phyloP scores from a whole-genome alignment of 2,329 filamentous ascomycete genomes.

The Fusarium napiforme region DNA sequence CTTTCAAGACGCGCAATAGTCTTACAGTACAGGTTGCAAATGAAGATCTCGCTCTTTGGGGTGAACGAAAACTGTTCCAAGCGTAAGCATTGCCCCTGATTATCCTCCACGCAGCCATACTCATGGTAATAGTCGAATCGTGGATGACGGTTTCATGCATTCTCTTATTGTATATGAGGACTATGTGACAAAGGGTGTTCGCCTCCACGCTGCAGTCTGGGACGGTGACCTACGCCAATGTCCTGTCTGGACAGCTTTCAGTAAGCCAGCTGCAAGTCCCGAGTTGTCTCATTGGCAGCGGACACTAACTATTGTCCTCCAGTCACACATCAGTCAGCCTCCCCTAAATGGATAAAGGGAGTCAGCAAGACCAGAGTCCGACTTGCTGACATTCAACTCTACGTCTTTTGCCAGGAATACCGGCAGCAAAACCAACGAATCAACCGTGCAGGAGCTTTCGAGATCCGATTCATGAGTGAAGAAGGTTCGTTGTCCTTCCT shows the following conservation, averaged over 20 bases:
- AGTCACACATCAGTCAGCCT: slow-evolving; percentile 65
- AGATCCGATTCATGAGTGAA: slow-evolving; percentile 61
- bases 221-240: slow-evolving; percentile 65
- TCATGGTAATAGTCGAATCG: slow-evolving; percentile 60
- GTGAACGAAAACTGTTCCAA: slow-evolving; percentile 65
- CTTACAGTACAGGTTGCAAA: slow-evolving; percentile 57
- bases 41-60: slow-evolving; percentile 58
- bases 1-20: slow-evolving; percentile 63
- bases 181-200: slow-evolving; percentile 56
- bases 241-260: slow-evolving; percentile 73
- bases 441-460: slow-evolving; percentile 59
- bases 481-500: slow-evolving; percentile 47
- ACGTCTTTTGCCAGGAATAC: slow-evolving; percentile 69
- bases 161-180: slow-evolving; percentile 66
- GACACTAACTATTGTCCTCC: slow-evolving; percentile 3
- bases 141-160: slow-evolving; percentile 66
- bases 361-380: slow-evolving; percentile 60
- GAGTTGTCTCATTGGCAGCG: neutral
- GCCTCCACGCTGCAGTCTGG: slow-evolving; percentile 67
- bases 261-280: slow-evolving; percentile 51
- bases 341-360: slow-evolving; percentile 62
- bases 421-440: slow-evolving; percentile 63
- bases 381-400: slow-evolving; percentile 65
- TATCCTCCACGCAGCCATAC: neutral
- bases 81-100: slow-evolving; percentile 56